Evolutionary conservation across 23 red algal species (phyloP), one percentile per base, ranked within the genome.

Genomic region (Cyanidioschyzon merolae): DNA sequence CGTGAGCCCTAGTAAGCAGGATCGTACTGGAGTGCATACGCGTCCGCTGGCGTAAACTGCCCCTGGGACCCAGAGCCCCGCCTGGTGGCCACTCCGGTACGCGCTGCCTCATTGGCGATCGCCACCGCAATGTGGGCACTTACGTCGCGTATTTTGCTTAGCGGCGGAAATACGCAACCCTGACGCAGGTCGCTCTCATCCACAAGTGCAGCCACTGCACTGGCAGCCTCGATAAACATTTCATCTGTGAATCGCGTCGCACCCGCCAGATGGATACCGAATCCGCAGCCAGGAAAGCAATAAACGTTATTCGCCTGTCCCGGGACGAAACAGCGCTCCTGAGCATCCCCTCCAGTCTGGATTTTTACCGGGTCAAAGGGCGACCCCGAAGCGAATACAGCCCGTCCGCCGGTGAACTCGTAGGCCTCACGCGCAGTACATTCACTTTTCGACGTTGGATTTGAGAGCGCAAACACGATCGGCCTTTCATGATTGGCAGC

Each of bases 241-340:
- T 71, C 82, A 34, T 96, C 86, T 25, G 87, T 83, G 39, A 96
- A 39, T 41, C 74, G 75, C n/a, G 39, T 83, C 57, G 86, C 83
- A 16, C 87, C 76, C 2, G 74, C 79, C 26, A 89, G 41, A 39
- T 79, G 51, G 12, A 96, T 79, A 40, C 84, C 92, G 34, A 88
- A 54, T 18, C 92, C 92, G 2, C 90, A 39, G 39, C 92, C 92
- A n/a, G 92, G 92, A 59, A 96, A 96, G 18, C 85, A 81, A 74
- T 90, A 96, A 26, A 77, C 74, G 74, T 96, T 96, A 80, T 96
- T 96, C 24, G 82, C 88, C 87, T 96, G 89, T 15, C 85, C 92
- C 17, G 88, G 87, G 1, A 90, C 34, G 58, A 90, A 80, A 2
- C 25, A 71, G 12, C 76, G 68, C 54, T 68, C 79, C 21, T 85